Evolutionary conservation across 2,329 filamentous ascomycete species (phyloP).

Genomic region (Botrytis hyacinthi): DNA sequence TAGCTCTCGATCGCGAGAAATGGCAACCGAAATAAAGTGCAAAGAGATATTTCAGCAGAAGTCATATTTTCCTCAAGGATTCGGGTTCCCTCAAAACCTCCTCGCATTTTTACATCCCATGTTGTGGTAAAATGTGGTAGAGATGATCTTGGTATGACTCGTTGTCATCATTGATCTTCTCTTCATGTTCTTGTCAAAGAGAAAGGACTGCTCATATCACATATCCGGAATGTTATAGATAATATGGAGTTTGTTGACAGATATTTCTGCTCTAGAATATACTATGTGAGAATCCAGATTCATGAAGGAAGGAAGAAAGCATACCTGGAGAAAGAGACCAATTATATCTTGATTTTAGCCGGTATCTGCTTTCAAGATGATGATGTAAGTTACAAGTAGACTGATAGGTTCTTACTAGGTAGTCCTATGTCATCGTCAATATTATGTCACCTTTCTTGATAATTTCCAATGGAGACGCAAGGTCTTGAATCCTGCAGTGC

Average conservation of each 20-base stretch:
- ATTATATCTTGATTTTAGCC: background rate
- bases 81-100: background rate
- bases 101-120: background rate
- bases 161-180: background rate
- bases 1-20: background rate
- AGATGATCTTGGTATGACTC: background rate
- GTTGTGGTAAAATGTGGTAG: accelerated
- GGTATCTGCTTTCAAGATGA: accelerated
- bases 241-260: accelerated
- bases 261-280: background rate
- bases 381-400: accelerated
- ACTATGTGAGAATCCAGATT: background rate
- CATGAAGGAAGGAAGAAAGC: background rate
- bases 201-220: accelerated
- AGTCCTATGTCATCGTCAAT: accelerated
- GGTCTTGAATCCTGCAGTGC: background rate
- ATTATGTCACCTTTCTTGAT: background rate
- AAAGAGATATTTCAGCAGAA: background rate
- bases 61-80: background rate
- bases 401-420: background rate
- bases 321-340: background rate
- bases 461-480: background rate
- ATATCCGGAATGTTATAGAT: accelerated
- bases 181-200: background rate
- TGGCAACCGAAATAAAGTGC: no score